A percentile compares a stretch with the other conserved stretches of the same genome.
Conservation (phyloP, 441 rosid species). For the Adansonia grandidieri region DNA sequence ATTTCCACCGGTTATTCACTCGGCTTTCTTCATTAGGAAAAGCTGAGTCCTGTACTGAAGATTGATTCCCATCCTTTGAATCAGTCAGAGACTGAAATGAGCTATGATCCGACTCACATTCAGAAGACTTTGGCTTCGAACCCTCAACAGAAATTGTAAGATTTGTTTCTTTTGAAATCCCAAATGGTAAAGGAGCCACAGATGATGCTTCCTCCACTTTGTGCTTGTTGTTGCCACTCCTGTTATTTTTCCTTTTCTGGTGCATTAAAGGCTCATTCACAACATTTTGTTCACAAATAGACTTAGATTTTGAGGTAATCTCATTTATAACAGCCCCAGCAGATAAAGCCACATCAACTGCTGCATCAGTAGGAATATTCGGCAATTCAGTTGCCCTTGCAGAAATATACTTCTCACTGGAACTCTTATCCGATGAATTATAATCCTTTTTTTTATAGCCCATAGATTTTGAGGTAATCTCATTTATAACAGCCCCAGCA, state of each 20-base stretch:
- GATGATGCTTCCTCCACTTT: conserved; percentile 62
- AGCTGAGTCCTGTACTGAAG: conserved; percentile 49
- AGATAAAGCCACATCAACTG: conserved; percentile 38
- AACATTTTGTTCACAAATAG: conserved; percentile 40
- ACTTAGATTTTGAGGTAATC: conserved; percentile 29
- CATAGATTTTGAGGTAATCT: conserved; percentile 30
- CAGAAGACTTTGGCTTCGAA: conserved; percentile 45
- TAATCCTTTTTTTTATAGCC: conserved; percentile 68
- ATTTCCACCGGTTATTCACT: conserved; percentile 61
- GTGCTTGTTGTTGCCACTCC: conserved; percentile 65
- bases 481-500: conserved; percentile 40
- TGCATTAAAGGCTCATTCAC: conserved; percentile 51
- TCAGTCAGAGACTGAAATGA: conserved; percentile 36
- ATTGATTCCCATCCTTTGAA: conserved; percentile 51
- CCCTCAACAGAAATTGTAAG: conserved; percentile 37
- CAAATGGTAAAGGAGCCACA: conserved; percentile 35
- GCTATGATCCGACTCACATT: conserved; percentile 40
- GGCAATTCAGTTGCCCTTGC: conserved; percentile 38
- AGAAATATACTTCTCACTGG: conserved; percentile 43
- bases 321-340: conserved; percentile 43
- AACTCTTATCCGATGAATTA: conserved; percentile 44
- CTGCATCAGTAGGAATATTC: conserved; percentile 37
- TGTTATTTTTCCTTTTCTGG: conserved; percentile 63
- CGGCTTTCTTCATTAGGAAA: conserved; percentile 60
- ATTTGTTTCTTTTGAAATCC: conserved; percentile 44